Percentiles rank a stretch among this genome's conserved stretches.
phyloP scores from a whole-genome alignment of 2,329 filamentous ascomycete species.

The Aspergillus fijiensis region DNA sequence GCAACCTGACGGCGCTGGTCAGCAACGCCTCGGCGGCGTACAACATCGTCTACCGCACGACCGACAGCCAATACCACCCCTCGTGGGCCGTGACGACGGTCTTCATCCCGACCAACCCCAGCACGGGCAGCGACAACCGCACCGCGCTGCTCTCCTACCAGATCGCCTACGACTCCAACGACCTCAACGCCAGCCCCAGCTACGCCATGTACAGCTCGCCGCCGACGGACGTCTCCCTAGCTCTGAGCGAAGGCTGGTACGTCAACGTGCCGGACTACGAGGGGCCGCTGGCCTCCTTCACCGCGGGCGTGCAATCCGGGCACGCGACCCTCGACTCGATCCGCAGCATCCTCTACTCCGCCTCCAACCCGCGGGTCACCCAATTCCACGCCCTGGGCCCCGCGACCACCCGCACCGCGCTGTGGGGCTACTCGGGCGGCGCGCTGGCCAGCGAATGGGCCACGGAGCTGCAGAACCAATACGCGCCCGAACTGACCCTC shows the following conservation, averaged over 20 bases:
- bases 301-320: constrained; percentile 42
- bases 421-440: constrained; percentile 18
- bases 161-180: constrained; percentile 28
- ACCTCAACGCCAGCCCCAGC: constrained; percentile 23
- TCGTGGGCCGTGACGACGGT: constrained; percentile 37
- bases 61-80: constrained; percentile 17
- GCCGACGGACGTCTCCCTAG: constrained; percentile 34
- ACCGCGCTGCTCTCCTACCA: constrained; percentile 42
- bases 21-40: constrained; percentile 12
- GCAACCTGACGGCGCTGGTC: constrained; percentile 14
- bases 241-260: constrained; percentile 47
- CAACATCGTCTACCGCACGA: constrained; percentile 23
- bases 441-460: constrained; percentile 11
- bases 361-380: constrained; percentile 9
- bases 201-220: constrained; percentile 22
- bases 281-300: constrained; percentile 44
- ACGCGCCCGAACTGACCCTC: constrained; percentile 7
- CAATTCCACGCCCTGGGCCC: constrained; percentile 24
- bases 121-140: constrained; percentile 12
- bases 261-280: constrained; percentile 51
- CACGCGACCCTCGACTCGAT: constrained; percentile 46
- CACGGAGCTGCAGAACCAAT: constrained; percentile 2
- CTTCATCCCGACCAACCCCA: constrained; percentile 31
- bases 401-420: constrained; percentile 14
- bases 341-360: constrained; percentile 35